Percentiles rank a stretch among this genome's conserved stretches.
These are phyloP conservation scores for Hymenoscyphus scutula DNA, from an alignment of 2,329 filamentous ascomycete species.

Conservation along the genomic window DNA sequence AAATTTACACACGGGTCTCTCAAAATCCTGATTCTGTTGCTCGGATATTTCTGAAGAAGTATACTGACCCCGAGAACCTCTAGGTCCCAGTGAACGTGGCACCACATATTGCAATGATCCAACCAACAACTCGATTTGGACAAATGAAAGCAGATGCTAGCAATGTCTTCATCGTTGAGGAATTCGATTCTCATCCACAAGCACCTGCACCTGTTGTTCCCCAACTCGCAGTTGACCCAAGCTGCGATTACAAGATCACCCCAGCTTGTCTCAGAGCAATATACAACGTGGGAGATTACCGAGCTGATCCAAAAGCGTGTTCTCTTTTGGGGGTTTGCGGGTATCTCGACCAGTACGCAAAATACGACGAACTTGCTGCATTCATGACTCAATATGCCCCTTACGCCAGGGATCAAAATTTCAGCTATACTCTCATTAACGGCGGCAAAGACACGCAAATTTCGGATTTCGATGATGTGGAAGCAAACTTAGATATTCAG, in stretches of 20 bases:
- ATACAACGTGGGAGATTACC: conserved; percentile 44
- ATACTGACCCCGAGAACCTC: too few species aligned
- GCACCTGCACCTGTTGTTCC: conserved; percentile 26
- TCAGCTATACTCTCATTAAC: conserved; percentile 31
- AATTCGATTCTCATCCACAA: not conserved
- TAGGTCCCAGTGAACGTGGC: conserved; percentile 38
- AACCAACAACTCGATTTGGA: conserved; percentile 51
- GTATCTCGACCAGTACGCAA: conserved; percentile 38
- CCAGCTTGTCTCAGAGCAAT: conserved; percentile 36
- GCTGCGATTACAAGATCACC: conserved; percentile 36
- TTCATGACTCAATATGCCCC: conserved; percentile 25
- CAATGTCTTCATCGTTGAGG: conserved; percentile 23
- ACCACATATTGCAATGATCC: conserved; percentile 41
- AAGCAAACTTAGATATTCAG: conserved; percentile 53
- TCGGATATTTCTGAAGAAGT: too few species aligned
- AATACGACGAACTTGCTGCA: conserved; percentile 23
- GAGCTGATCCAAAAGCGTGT: conserved; percentile 44
- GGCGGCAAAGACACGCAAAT: conserved; percentile 40
- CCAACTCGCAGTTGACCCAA: conserved; percentile 16
- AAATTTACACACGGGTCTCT: too few species aligned
- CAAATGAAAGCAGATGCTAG: conserved; percentile 29
- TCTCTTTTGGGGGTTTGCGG: conserved; percentile 62
- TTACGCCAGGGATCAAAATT: conserved; percentile 26
- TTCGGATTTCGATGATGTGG: conserved; percentile 42
- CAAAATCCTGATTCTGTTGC: too few species aligned